Evolutionary conservation across 2,329 filamentous ascomycete species (phyloP).

Genomic region (Nothopassalora personata): DNA sequence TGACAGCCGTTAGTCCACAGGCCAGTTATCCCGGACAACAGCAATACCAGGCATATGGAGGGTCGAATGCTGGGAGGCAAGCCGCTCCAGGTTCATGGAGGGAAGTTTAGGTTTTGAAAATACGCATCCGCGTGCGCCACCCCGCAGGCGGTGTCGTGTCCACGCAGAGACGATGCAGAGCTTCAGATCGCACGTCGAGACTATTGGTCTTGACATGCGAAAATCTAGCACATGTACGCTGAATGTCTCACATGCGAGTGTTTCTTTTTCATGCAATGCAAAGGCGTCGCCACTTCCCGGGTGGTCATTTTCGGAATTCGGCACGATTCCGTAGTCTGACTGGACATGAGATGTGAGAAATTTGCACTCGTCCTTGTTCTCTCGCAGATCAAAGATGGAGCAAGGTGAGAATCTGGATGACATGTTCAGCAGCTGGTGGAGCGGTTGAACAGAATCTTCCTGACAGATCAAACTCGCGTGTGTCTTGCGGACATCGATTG

Average conservation of each 20-base stretch:
- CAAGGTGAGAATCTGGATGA: background rate
- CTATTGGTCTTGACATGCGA: background rate
- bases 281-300: background rate
- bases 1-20: conserved; percentile 15
- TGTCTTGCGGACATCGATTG: background rate
- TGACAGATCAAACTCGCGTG: background rate
- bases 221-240: background rate
- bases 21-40: conserved; percentile 19
- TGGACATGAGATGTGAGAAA: background rate
- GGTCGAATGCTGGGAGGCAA: conserved; percentile 23
- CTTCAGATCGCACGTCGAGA: background rate
- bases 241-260: background rate
- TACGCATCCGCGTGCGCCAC: background rate
- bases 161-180: background rate
- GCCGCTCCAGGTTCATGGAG: conserved; percentile 33
- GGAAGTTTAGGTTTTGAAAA: conserved; percentile 25
- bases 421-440: background rate
- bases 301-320: background rate
- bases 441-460: background rate
- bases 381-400: background rate
- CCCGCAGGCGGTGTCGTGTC: background rate
- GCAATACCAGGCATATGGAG: conserved; percentile 14
- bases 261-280: background rate
- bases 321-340: background rate
- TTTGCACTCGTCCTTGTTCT: background rate